A percentile compares a stretch with the other conserved stretches of the same genome.
Evolutionary conservation across 768 basidiomycete species (phyloP).

Genomic region (Lactifluus pinguis): DNA sequence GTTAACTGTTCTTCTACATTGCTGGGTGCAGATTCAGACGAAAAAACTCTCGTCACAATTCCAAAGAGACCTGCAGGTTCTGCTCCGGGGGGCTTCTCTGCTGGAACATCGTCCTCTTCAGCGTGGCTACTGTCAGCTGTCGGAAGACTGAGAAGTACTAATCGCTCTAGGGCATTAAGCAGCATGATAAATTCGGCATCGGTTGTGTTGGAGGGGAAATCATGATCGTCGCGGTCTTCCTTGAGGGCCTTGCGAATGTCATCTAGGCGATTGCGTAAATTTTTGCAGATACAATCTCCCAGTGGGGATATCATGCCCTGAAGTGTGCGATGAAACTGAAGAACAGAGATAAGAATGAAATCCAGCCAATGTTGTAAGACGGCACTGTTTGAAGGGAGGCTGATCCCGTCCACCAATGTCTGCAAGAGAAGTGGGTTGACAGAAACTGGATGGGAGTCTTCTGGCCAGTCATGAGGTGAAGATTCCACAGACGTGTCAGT

Average conservation of each 20-base stretch:
- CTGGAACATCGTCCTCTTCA: conserved; percentile 46
- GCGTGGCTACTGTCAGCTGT: conserved; percentile 38
- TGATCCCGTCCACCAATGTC: conserved; percentile 74
- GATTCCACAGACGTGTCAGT: conserved; percentile 11
- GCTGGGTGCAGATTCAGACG: conserved; percentile 48
- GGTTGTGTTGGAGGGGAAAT: conserved; percentile 44
- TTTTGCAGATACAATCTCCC: conserved; percentile 69
- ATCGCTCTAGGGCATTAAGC: conserved; percentile 73
- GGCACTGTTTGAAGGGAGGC: conserved; percentile 56
- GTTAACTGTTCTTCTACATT: conserved; percentile 46
- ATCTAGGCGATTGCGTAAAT: conserved; percentile 46
- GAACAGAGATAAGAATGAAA: conserved; percentile 85
- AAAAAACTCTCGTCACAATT: conserved; percentile 87
- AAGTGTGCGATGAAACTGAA: conserved; percentile 70
- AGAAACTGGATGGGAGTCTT: conserved; percentile 33
- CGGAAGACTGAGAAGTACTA: conserved; percentile 65
- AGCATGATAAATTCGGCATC: conserved; percentile 83
- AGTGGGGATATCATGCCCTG: conserved; percentile 63
- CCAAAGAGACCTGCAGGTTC: conserved; percentile 70
- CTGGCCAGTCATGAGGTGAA: conserved; percentile 25
- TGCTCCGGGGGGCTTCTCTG: conserved; percentile 41
- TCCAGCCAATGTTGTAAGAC: conserved; percentile 95
- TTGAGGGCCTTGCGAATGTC: conserved; percentile 33
- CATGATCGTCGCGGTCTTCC: conserved; percentile 29
- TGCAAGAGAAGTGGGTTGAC: conserved; percentile 69